Evolutionary conservation across 192 early-diverging fungal genomes (phyloP).

Genomic region (Entomortierella lignicola): DNA sequence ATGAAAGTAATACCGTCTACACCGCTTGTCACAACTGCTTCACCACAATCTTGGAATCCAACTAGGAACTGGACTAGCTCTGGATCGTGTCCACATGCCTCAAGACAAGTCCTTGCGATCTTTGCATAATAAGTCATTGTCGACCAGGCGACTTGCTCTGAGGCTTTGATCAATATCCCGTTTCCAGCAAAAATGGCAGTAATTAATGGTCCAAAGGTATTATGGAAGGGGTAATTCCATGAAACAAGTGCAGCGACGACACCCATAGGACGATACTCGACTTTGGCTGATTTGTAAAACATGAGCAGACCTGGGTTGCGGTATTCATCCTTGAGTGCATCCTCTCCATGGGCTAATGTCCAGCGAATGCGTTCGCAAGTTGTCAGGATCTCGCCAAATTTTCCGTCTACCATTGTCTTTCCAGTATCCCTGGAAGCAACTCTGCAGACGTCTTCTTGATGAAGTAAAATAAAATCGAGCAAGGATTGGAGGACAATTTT

Average conservation of each 20-base stretch:
- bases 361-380: constrained; percentile 83
- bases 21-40: constrained; percentile 71
- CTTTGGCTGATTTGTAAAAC: constrained; percentile 79
- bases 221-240: constrained; percentile 93
- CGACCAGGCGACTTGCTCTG: constrained; percentile 89
- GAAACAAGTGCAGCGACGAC: constrained; percentile 84
- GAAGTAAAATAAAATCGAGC: constrained; percentile 72
- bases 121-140: constrained; percentile 70
- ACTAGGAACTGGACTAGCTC: constrained; percentile 83
- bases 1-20: constrained; percentile 89
- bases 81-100: constrained; percentile 77
- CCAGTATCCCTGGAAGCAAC: constrained; percentile 82
- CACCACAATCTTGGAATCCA: constrained; percentile 86
- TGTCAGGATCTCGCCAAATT: constrained; percentile 84
- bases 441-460: constrained; percentile 83
- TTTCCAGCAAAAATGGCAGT: constrained; percentile 88
- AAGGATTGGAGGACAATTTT: constrained; percentile 76
- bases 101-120: constrained; percentile 74
- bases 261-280: constrained; percentile 85
- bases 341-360: constrained; percentile 84
- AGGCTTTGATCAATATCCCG: constrained; percentile 85
- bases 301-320: constrained; percentile 77
- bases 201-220: constrained; percentile 82
- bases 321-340: constrained; percentile 71
- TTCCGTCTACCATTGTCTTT: constrained; percentile 86